These are phyloP conservation scores for Amanita phalloides DNA, from an alignment of 768 basidiomycete genomes.

Conservation along the genomic window DNA sequence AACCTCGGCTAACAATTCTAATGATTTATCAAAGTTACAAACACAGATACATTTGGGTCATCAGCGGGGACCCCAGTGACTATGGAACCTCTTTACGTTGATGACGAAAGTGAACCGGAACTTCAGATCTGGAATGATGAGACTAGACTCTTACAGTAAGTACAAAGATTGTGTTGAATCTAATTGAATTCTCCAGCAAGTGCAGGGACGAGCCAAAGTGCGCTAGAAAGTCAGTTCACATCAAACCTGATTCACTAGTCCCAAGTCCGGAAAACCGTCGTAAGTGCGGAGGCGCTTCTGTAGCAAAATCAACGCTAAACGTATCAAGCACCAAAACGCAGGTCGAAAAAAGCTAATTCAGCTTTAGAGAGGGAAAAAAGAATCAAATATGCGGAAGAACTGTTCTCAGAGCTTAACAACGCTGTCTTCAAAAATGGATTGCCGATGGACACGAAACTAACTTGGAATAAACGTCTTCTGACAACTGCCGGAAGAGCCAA, in stretches of 20 bases:
- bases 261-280: background rate
- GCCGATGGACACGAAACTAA: slow-evolving; percentile 43
- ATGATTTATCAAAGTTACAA: background rate
- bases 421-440: slow-evolving; percentile 43
- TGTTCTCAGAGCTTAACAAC: slow-evolving; percentile 54
- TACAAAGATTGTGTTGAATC: background rate
- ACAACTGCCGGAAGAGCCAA: slow-evolving; percentile 65
- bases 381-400: slow-evolving; percentile 39
- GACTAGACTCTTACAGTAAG: slow-evolving; percentile 22
- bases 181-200: background rate
- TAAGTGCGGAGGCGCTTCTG: background rate
- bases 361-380: slow-evolving; percentile 33
- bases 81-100: slow-evolving; percentile 5
- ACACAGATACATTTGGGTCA: background rate
- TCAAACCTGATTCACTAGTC: background rate
- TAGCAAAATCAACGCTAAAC: background rate
- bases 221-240: slow-evolving; percentile 32
- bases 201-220: slow-evolving; percentile 38
- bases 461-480: slow-evolving; percentile 56
- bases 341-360: slow-evolving; percentile 29
- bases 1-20: background rate
- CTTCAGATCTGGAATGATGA: slow-evolving; percentile 6
- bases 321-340: slow-evolving; percentile 8
- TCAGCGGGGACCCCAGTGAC: background rate
- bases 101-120: slow-evolving; percentile 4